A percentile compares a stretch with the other conserved stretches of the same genome.
phyloP scores from a whole-genome alignment of 352 stramenopile genomes.

The Globisporangium takayamanum region DNA sequence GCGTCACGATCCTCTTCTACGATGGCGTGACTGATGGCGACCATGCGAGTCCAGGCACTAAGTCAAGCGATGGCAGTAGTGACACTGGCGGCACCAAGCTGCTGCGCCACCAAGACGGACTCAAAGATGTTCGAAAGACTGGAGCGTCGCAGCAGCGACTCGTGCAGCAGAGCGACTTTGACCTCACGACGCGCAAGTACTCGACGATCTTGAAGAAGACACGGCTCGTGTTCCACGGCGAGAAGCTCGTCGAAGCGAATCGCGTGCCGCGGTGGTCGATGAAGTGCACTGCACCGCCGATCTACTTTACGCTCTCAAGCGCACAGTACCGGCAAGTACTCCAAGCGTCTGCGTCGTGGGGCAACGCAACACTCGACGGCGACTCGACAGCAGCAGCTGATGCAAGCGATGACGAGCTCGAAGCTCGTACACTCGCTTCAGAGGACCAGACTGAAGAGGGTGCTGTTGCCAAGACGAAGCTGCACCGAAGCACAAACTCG shows the following conservation, averaged over 20 bases:
- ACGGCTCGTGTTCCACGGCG: constrained; percentile 51
- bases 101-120: constrained; percentile 10
- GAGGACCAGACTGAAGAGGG: background rate
- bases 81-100: background rate
- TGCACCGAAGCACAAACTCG: constrained; percentile 12
- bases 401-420: background rate
- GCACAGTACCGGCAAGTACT: constrained; percentile 63
- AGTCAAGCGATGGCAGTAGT: background rate
- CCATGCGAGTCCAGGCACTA: background rate
- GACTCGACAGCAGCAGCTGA: background rate
- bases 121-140: constrained; percentile 8
- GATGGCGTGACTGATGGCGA: constrained; percentile 19
- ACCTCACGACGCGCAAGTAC: constrained; percentile 33
- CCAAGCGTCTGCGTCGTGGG: constrained; percentile 53
- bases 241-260: constrained; percentile 38
- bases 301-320: constrained; percentile 65
- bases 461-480: background rate
- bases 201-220: constrained; percentile 59
- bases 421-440: background rate
- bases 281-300: constrained; percentile 59
- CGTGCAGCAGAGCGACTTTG: constrained; percentile 24
- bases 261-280: constrained; percentile 46
- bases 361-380: constrained; percentile 14
- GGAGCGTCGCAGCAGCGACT: constrained; percentile 3
- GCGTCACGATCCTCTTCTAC: constrained; percentile 55